Percentiles rank a stretch among this genome's conserved stretches.
These are phyloP conservation scores for Caloboletus inedulis DNA, from an alignment of 1,284 basidiomycete genomes.

Conservation along the genomic window DNA sequence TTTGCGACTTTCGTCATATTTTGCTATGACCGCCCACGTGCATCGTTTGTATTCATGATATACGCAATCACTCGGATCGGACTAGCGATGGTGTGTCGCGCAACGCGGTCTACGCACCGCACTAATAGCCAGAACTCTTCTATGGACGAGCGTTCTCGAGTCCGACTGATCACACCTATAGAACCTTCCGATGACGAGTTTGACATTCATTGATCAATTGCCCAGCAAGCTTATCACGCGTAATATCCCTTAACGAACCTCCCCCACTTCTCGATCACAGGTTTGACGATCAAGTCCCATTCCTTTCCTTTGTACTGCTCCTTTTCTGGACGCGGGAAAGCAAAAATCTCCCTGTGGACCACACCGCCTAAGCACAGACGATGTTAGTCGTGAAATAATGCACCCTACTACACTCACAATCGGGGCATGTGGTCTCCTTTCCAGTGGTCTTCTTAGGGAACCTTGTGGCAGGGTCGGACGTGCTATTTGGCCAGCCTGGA, in stretches of 20 bases:
- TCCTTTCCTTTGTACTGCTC: constrained; percentile 59
- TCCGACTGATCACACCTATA: not conserved
- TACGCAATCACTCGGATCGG: not conserved
- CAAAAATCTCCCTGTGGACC: constrained; percentile 73
- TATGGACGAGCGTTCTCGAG: not conserved
- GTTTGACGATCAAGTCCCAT: constrained; percentile 70
- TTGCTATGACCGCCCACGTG: not conserved
- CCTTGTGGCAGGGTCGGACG: not conserved
- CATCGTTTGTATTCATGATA: constrained; percentile 1
- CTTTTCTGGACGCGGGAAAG: constrained; percentile 51
- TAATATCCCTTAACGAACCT: constrained; percentile 42
- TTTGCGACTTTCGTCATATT: not conserved
- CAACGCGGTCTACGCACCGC: too few species aligned
- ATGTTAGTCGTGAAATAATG: not conserved
- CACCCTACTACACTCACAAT: constrained; percentile 28
- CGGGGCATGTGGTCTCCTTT: constrained; percentile 30
- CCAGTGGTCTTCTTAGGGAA: constrained; percentile 11
- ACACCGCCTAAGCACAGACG: constrained; percentile 43
- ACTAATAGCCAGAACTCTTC: not conserved
- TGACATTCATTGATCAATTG: not conserved
- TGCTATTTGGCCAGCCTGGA: constrained; percentile 40
- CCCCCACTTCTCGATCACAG: constrained; percentile 75
- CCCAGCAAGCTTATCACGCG: constrained; percentile 10
- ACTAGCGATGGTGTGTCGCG: not conserved
- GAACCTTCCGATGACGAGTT: not conserved